These are phyloP conservation scores for Apiospora marii DNA, from an alignment of 2,329 filamentous ascomycete species.

Conservation along the genomic window DNA sequence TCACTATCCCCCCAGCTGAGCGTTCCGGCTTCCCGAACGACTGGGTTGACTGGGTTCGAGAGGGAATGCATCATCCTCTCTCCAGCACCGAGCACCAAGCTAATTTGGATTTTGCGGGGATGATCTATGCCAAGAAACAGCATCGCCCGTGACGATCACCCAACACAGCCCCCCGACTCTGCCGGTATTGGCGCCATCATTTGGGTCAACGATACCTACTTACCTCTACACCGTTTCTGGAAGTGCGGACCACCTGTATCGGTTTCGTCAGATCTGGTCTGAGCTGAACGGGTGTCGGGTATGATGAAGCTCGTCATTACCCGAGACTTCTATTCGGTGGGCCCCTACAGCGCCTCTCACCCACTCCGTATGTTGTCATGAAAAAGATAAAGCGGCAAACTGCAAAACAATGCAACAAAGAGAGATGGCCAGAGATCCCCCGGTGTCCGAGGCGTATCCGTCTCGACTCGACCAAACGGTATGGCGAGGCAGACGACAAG, in stretches of 20 bases:
- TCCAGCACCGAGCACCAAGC: not conserved
- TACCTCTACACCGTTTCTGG: not conserved
- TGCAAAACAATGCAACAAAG: not conserved
- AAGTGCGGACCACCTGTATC: conserved; percentile 17
- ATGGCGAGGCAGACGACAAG: not conserved
- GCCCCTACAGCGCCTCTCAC: no score
- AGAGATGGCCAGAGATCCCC: not conserved
- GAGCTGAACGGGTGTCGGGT: not conserved
- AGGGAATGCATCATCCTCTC: not conserved
- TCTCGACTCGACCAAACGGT: not conserved
- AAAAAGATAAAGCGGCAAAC: not conserved
- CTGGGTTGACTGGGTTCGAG: not conserved
- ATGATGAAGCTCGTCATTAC: conserved; percentile 9
- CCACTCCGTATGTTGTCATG: not conserved
- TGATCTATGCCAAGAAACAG: conserved; percentile 13
- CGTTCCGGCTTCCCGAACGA: conserved; percentile 8
- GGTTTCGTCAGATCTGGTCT: conserved; percentile 13
- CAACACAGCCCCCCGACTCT: conserved; percentile 8
- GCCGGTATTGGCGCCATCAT: not conserved
- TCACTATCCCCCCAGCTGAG: not conserved
- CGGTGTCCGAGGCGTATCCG: not conserved
- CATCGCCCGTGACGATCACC: conserved; percentile 13
- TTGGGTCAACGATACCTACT: not conserved
- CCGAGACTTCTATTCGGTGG: not conserved
- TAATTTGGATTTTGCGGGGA: conserved; percentile 12